Conservation (phyloP, 495 filamentous ascomycete genomes). For the Aspergillus conjunctus region DNA sequence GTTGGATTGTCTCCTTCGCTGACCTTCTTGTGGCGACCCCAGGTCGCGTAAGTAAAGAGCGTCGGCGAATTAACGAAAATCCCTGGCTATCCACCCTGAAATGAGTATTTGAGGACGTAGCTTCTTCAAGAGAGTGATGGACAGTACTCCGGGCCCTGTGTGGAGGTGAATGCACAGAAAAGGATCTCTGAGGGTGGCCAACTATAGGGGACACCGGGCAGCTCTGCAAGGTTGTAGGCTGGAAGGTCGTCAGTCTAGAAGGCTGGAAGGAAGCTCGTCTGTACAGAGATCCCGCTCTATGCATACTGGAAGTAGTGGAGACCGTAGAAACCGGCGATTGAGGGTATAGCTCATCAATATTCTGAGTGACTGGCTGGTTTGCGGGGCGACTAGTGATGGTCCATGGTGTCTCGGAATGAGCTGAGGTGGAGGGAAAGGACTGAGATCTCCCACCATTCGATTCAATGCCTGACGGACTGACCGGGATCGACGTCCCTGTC, state of each 20-base stretch:
- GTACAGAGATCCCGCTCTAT: slow-evolving; percentile 18
- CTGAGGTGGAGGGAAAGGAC: slow-evolving; percentile 21
- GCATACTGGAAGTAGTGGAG: slow-evolving; percentile 9
- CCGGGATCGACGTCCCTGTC: slow-evolving; percentile 20
- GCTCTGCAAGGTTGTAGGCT: slow-evolving; percentile 25
- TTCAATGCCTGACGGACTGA: slow-evolving; percentile 10
- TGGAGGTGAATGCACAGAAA: slow-evolving; percentile 35
- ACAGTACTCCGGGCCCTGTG: slow-evolving; percentile 32
- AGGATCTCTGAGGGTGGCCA: slow-evolving; percentile 34
- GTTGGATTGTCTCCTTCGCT: slow-evolving; percentile 26
- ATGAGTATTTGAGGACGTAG: slow-evolving; percentile 41
- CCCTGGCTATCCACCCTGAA: slow-evolving; percentile 43
- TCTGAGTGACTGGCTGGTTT: slow-evolving; percentile 10
- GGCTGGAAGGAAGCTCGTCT: slow-evolving; percentile 23
- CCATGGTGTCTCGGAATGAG: slow-evolving; percentile 18
- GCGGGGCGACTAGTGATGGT: neutral
- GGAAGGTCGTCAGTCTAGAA: slow-evolving; percentile 29
- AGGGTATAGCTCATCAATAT: slow-evolving; percentile 7
- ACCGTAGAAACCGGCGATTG: slow-evolving; percentile 9
- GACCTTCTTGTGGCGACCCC: slow-evolving; percentile 51
- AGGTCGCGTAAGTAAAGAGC: slow-evolving; percentile 51
- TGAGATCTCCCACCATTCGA: slow-evolving; percentile 19
- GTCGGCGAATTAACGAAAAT: slow-evolving; percentile 48
- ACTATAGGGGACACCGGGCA: slow-evolving; percentile 21
- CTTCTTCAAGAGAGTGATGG: slow-evolving; percentile 31